phyloP scores from a whole-genome alignment of 2,329 filamentous ascomycete species.

The Nigrograna mackinnonii region DNA sequence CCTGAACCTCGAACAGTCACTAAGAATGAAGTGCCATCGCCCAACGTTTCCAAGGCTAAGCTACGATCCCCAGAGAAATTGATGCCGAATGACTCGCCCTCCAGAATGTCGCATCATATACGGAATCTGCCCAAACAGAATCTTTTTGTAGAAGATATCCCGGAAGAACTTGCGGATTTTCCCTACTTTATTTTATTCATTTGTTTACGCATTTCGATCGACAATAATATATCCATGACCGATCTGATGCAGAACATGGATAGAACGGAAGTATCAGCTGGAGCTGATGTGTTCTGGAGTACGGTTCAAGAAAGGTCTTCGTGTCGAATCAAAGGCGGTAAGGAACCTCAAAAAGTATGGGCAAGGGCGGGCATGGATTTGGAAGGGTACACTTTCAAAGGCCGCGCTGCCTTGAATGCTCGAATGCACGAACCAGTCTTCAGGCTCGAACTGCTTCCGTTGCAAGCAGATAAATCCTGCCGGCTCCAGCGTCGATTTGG shows the following conservation, averaged over 20 bases:
- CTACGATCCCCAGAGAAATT: background rate
- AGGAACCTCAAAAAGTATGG: conserved; percentile 28
- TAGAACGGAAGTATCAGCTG: conserved; percentile 1
- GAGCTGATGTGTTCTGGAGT: conserved; percentile 24
- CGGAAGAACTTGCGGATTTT: conserved; percentile 8
- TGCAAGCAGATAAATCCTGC: conserved; percentile 35
- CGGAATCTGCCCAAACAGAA: conserved; percentile 27
- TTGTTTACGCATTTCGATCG: conserved; percentile 28
- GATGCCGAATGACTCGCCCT: conserved; percentile 13
- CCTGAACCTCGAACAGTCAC: too few species aligned
- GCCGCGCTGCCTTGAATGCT: conserved; percentile 21
- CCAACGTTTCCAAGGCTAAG: too few species aligned
- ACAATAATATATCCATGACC: conserved; percentile 11
- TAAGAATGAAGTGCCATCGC: too few species aligned
- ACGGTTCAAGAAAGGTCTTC: conserved; percentile 15
- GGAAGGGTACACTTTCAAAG: conserved; percentile 39
- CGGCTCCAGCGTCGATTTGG: conserved; percentile 42
- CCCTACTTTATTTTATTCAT: conserved; percentile 40
- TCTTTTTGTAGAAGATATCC: conserved; percentile 28
- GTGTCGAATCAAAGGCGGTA: background rate
- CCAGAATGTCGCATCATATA: conserved; percentile 24
- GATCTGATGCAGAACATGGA: conserved; percentile 17
- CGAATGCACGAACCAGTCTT: conserved; percentile 22
- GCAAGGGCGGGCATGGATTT: conserved; percentile 18
- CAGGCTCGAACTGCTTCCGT: conserved; percentile 23